phyloP scores from a whole-genome alignment of 176 grass and related monocot species.

The Oryza coarctata region DNA sequence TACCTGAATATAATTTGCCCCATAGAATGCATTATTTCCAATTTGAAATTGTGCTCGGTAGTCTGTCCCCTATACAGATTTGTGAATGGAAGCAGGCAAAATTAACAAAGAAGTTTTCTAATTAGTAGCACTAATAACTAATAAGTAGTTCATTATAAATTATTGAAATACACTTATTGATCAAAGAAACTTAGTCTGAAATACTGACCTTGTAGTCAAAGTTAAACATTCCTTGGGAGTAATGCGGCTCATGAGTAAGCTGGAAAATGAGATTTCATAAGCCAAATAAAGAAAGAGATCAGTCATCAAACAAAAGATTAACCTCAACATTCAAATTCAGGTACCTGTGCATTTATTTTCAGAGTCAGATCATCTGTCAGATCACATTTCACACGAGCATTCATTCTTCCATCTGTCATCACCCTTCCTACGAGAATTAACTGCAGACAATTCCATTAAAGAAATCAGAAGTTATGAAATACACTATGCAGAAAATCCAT shows the following conservation, averaged over 20 bases:
- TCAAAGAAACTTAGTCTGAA: background rate
- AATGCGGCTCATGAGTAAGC: slow-evolving; percentile 97
- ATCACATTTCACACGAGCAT: slow-evolving; percentile 98
- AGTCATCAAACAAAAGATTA: slow-evolving; percentile 11
- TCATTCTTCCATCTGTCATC: slow-evolving; percentile 91
- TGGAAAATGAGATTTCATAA: slow-evolving; percentile 38
- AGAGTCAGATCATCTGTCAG: slow-evolving; percentile 76
- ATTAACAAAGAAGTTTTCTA: background rate
- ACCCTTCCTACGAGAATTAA: slow-evolving; percentile 94
- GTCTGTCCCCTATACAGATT: slow-evolving; percentile 71
- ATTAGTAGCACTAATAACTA: background rate
- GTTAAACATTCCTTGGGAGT: slow-evolving; percentile 99
- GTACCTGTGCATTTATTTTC: slow-evolving; percentile 96
- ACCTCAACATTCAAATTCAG: slow-evolving; percentile 17
- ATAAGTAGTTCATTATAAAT: slow-evolving; percentile 1
- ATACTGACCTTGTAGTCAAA: slow-evolving; percentile 94
- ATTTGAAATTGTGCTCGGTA: slow-evolving; percentile 91
- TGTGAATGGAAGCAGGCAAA: slow-evolving; percentile 18
- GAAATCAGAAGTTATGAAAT: slow-evolving; percentile 30
- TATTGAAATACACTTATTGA: background rate
- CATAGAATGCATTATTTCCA: slow-evolving; percentile 98
- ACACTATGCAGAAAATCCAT: background rate
- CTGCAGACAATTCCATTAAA: slow-evolving; percentile 41
- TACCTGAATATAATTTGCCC: slow-evolving; percentile 99
- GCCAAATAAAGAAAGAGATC: background rate